Evolutionary conservation across 192 early-diverging fungal genomes (phyloP), one percentile per base, ranked within the genome.

Genomic region (Backusella australiensis): DNA sequence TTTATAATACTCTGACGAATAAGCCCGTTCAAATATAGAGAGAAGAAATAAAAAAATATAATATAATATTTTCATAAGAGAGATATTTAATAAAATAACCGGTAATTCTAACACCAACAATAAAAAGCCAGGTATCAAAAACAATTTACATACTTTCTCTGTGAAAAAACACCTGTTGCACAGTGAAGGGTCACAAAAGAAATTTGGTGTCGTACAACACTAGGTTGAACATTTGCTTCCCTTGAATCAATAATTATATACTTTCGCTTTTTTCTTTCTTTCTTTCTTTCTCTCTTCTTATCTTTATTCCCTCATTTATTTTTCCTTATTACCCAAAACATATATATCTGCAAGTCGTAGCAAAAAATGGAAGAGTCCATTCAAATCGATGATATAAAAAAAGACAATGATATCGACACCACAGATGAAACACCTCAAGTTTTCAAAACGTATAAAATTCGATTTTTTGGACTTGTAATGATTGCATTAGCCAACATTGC

Each of bases 401-500:
- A 26, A 29, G 56, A 63, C 23, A 29, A 7, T 11, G 26, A 29
- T 26, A 29, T 26, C 11, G 23, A 63, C 12, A 63, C 56, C 2
- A 29, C 56, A 29, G 56, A 63, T 2, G 56, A 26, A 63, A 4
- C 1, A 26, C 56, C 56, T 29, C 56, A 63, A 63, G 56, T 63
- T 11, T 69, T 69, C 35, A 36, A 26, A 41, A 84, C 83, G 15
- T 86, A 88, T 73, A 80, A 74, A 34, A 72, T 75, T 34, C 85
- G 86, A 8, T 88, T 72, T 65, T 76, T 77, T 39, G 86, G 86
- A 34, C 76, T 88, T 21, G 74, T 82, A 42, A 78, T 87, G 75
- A 81, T 85, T 17, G 52, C 72, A 8, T 75, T 87, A 2, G 75
- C 85, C 26, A 85, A 87, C 39, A 83, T 85, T 39, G 76, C 80